phyloP scores from a whole-genome alignment of 208 protist genomes.

The Blastocrithidia nonstop region DNA sequence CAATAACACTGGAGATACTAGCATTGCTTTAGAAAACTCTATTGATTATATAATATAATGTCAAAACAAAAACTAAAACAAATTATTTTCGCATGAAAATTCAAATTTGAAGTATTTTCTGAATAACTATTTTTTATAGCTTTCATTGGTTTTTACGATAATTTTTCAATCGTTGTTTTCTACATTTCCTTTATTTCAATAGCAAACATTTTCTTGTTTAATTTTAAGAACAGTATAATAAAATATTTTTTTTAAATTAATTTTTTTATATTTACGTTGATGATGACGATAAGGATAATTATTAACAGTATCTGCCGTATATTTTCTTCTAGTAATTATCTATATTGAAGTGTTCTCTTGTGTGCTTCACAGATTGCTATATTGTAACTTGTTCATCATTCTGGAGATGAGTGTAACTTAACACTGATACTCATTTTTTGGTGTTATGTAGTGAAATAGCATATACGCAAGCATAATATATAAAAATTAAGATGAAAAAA shows the following conservation, averaged over 20 bases:
- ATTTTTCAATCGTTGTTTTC: conserved; percentile 2
- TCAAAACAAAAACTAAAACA: too few species aligned
- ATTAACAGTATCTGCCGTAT: too few species aligned
- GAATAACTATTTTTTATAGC: not conserved
- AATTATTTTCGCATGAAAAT: not conserved
- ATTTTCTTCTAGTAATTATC: conserved; percentile 5
- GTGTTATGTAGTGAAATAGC: not conserved
- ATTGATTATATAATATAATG: too few species aligned
- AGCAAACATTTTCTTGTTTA: not conserved
- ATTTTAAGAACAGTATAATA: not conserved
- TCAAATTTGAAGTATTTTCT: conserved; percentile 2
- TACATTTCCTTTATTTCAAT: conserved; percentile 1
- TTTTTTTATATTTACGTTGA: conserved; percentile 9
- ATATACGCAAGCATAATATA: not conserved
- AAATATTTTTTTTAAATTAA: conserved; percentile 1
- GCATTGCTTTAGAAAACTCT: too few species aligned
- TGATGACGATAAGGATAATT: too few species aligned
- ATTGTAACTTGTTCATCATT: not conserved
- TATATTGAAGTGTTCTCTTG: conserved; percentile 2
- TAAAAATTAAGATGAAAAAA: not conserved
- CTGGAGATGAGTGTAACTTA: too few species aligned
- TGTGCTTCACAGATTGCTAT: not conserved
- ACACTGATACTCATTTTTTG: too few species aligned
- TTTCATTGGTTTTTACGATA: not conserved
- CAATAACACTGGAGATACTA: too few species aligned